These are phyloP conservation scores for Allium fistulosum DNA, from an alignment of 106 monocot genomes.

Conservation along the genomic window DNA sequence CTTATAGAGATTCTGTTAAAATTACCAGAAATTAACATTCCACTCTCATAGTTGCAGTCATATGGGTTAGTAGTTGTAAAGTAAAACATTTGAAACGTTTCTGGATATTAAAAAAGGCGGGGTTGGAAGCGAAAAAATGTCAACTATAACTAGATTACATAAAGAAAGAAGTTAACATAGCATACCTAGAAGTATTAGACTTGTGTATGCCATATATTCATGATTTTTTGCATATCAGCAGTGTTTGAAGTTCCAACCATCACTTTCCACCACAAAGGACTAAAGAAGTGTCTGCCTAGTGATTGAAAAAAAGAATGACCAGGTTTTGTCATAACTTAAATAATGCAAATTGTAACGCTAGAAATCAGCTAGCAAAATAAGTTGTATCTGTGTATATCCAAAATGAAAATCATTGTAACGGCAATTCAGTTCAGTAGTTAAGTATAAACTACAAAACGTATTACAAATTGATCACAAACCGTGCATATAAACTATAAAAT, in stretches of 20 bases:
- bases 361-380: no score
- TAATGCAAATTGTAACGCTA: no score
- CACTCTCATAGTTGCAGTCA: constrained; percentile 14
- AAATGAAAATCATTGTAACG: no score
- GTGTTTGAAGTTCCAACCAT: constrained; percentile 37
- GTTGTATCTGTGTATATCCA: no score
- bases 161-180: constrained; percentile 1
- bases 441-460: no score
- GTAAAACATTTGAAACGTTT: constrained; percentile 61
- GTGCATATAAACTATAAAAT: no score
- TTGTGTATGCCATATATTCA: constrained; percentile 61
- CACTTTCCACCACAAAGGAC: constrained; percentile 77
- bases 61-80: constrained; percentile 9
- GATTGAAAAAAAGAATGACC: neutral
- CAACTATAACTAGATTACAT: neutral
- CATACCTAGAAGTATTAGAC: constrained; percentile 64
- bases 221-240: constrained; percentile 53
- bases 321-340: no score
- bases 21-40: constrained; percentile 13
- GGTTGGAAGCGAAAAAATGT: neutral
- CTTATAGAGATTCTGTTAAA: constrained; percentile 56
- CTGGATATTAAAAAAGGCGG: constrained; percentile 18
- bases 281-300: constrained; percentile 40
- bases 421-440: no score
- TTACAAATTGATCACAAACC: no score